These are phyloP conservation scores for Solanum chiquidenum DNA, from an alignment of 257 asterid species.

Conservation along the genomic window DNA sequence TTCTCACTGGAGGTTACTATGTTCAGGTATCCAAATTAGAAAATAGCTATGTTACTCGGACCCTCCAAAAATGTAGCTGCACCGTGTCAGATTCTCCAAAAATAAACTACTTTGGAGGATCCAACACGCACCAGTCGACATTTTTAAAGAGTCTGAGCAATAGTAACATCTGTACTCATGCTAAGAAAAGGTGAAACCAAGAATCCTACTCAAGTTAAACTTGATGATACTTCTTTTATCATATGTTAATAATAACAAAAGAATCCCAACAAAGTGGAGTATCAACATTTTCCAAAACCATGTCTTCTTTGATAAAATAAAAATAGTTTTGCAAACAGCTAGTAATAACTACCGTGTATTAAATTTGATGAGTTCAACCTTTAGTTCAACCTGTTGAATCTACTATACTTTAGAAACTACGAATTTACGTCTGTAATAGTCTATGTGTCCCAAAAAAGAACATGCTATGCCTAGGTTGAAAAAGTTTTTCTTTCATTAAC, in stretches of 20 bases:
- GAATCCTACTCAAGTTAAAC: neutral
- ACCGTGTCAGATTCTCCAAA: neutral
- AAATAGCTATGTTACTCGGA: neutral
- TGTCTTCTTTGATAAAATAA: neutral
- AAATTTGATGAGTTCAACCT: neutral
- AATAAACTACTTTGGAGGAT: neutral
- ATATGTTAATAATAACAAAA: neutral
- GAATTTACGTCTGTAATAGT: neutral
- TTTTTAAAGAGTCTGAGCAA: neutral
- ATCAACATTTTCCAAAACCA: neutral
- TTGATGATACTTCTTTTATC: neutral
- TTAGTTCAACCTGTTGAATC: neutral
- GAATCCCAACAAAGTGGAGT: neutral
- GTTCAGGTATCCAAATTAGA: conserved; percentile 50
- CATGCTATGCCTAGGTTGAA: neutral
- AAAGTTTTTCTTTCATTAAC: neutral
- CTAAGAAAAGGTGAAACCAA: neutral
- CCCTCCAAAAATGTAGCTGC: neutral
- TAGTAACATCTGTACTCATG: neutral
- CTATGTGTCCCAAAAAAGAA: neutral
- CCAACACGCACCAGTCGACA: neutral
- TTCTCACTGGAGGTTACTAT: conserved; percentile 95
- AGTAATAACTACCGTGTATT: neutral
- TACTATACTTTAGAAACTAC: neutral
- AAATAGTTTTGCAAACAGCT: neutral